Evolutionary conservation across 1,284 basidiomycete species (phyloP).

Genomic region (Apiotrichum domesticum): DNA sequence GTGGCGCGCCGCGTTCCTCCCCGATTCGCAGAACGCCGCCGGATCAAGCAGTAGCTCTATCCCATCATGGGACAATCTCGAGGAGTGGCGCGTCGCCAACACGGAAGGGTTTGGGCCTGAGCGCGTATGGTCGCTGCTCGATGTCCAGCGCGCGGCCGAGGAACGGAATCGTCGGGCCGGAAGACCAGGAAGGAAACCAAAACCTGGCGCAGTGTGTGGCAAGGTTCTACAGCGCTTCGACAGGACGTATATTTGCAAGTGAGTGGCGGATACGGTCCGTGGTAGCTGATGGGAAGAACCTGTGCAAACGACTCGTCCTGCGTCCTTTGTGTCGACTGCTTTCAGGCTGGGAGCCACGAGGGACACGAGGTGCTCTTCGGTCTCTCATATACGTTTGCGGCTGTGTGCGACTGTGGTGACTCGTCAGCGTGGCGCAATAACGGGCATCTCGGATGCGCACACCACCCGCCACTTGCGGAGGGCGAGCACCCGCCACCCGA

Average conservation of each 20-base stretch:
- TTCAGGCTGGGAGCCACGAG: conserved; percentile 71
- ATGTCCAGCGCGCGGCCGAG: conserved; percentile 19
- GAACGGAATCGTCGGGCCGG: conserved; percentile 15
- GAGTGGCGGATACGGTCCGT: conserved; percentile 44
- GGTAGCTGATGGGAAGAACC: conserved; percentile 54
- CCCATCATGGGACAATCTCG: conserved; percentile 19
- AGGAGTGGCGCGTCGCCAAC: conserved; percentile 15
- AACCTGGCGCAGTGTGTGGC: conserved; percentile 32
- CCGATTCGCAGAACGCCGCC: background rate
- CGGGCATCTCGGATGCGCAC: conserved; percentile 59
- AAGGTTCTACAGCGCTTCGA: conserved; percentile 50
- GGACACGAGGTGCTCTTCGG: conserved; percentile 87
- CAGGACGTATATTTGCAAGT: conserved; percentile 87
- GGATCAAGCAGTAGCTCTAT: background rate
- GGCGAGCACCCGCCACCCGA: conserved; percentile 29
- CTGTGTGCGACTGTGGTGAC: conserved; percentile 90
- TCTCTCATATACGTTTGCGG: conserved; percentile 80
- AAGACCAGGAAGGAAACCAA: conserved; percentile 14
- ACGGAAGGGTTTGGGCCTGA: conserved; percentile 14
- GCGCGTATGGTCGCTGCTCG: conserved; percentile 14
- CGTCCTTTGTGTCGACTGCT: conserved; percentile 80
- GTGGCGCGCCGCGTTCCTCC: conserved; percentile 23
- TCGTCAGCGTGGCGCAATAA: conserved; percentile 67
- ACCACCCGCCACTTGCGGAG: conserved; percentile 53
- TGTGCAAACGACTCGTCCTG: conserved; percentile 82